These are phyloP conservation scores for Pyrrhoderma noxium DNA, from an alignment of 1,284 basidiomycete genomes.

Conservation along the genomic window DNA sequence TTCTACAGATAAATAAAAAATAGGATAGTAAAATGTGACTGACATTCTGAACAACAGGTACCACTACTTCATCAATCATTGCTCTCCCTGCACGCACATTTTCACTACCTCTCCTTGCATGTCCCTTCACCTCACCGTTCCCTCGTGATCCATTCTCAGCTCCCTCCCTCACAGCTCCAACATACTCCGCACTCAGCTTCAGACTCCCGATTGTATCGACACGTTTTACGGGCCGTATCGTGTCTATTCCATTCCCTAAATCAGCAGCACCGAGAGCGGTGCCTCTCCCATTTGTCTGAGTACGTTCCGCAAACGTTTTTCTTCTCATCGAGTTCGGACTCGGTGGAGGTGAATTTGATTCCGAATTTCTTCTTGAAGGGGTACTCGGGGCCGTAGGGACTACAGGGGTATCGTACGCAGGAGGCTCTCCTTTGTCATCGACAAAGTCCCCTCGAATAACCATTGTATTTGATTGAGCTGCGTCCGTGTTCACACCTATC, in stretches of 20 bases:
- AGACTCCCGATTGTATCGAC: conserved; percentile 75
- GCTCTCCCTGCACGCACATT: conserved; percentile 57
- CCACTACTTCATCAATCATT: conserved; percentile 74
- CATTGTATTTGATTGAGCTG: conserved; percentile 63
- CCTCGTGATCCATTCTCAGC: conserved; percentile 30
- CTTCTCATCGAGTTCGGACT: conserved; percentile 36
- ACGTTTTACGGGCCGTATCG: conserved; percentile 88
- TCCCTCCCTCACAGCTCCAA: conserved; percentile 58
- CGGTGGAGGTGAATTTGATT: conserved; percentile 9
- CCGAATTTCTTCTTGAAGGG: background rate
- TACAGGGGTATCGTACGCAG: conserved; percentile 50
- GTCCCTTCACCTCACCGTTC: background rate
- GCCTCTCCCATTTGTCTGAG: conserved; percentile 55
- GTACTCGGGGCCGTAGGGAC: background rate
- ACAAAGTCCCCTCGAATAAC: conserved; percentile 38
- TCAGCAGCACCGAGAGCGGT: conserved; percentile 77
- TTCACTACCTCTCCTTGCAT: conserved; percentile 37
- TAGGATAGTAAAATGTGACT: conserved; percentile 22
- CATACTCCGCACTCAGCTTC: conserved; percentile 73
- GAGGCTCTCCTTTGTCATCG: conserved; percentile 40
- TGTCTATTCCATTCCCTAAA: conserved; percentile 78
- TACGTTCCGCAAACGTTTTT: conserved; percentile 69
- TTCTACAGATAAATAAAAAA: background rate
- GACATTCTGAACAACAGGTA: conserved; percentile 71
- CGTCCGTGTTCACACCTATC: conserved; percentile 36